Base-by-base conservation (phyloP, 371 early-diverging fungal genomes). In the Parasitella parasitica region DNA sequence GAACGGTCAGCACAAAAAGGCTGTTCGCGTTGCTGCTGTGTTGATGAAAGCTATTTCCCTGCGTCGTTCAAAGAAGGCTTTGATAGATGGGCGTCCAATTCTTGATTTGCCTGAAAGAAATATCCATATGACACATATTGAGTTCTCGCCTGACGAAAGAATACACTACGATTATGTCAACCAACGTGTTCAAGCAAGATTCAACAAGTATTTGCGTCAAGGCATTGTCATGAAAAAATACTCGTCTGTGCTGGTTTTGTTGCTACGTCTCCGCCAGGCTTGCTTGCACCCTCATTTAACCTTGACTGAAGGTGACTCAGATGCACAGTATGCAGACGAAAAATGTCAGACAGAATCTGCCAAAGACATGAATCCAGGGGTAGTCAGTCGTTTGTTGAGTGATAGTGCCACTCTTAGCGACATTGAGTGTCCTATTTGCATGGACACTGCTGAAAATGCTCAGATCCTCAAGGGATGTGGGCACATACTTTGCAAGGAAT, bases 41-140 rank as follows among this genome's bases (percentile, higher is more conserved):
- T 30, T 76, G 4, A 55, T 76, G 59, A 76, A 73, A 49, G 86
- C 87, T 0, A 78, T 91, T n/a, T 75, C 86, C 41, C 69, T 92
- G 9, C 82, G 93, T 36, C 77, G 93, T 15, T 86, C 86, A 6
- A 92, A 92, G 59, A 70, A 72, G 16, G 74, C 76, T 15, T 46
- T 58, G 48, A 74, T 90, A 12, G 88, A 89, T 57, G 93, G 91
- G 26, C 77, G 79, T 36, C 89, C 89, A 13, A 80, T 92, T 35
- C 64, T 92, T 5, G 41, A 73, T 0, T 77, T 91, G 6, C 90
- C 91, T 0, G 72, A 69, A 3, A 80, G 89, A 24, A 79, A 79
- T 36, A 84, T 90, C 3, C 66, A 83, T 7, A 72, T 85, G 59
- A 77, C 76, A 0, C 67, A 75, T n/a, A 74, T 83, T 9, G 77